Conservation (phyloP, 2,329 filamentous ascomycete genomes). For the Fusarium palustre region DNA sequence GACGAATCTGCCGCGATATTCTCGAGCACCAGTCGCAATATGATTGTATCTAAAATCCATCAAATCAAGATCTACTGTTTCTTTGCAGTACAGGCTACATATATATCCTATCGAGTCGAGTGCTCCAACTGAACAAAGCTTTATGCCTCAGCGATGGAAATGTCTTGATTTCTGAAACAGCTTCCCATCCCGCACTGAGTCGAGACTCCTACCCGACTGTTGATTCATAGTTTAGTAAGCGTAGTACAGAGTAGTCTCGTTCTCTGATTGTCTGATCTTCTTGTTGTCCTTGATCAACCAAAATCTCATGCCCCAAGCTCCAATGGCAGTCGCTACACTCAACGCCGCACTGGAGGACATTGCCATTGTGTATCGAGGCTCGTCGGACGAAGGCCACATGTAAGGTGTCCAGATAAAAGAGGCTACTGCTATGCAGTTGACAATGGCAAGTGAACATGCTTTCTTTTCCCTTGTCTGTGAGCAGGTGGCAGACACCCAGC, state of each 20-base stretch:
- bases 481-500: slow-evolving; percentile 56
- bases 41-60: too few relatives aligned
- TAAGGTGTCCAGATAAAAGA: slow-evolving; percentile 33
- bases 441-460: slow-evolving; percentile 35
- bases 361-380: slow-evolving; percentile 30
- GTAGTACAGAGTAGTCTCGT: slow-evolving; percentile 45
- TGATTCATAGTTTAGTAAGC: slow-evolving; percentile 37
- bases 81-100: too few relatives aligned
- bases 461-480: slow-evolving; percentile 62
- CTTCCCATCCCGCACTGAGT: too few relatives aligned
- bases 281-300: slow-evolving; percentile 53
- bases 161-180: too few relatives aligned
- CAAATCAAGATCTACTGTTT: too few relatives aligned
- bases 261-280: slow-evolving; percentile 46
- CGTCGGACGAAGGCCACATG: slow-evolving; percentile 28
- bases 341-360: slow-evolving; percentile 40
- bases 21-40: too few relatives aligned
- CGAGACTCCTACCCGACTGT: too few relatives aligned
- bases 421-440: slow-evolving; percentile 32
- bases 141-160: neutral
- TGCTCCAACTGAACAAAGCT: neutral
- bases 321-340: slow-evolving; percentile 51
- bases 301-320: slow-evolving; percentile 54
- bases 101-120: too few relatives aligned
- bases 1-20: too few relatives aligned